Base-by-base conservation (phyloP, 2,329 filamentous ascomycete species). In the Alternaria dauci region DNA sequence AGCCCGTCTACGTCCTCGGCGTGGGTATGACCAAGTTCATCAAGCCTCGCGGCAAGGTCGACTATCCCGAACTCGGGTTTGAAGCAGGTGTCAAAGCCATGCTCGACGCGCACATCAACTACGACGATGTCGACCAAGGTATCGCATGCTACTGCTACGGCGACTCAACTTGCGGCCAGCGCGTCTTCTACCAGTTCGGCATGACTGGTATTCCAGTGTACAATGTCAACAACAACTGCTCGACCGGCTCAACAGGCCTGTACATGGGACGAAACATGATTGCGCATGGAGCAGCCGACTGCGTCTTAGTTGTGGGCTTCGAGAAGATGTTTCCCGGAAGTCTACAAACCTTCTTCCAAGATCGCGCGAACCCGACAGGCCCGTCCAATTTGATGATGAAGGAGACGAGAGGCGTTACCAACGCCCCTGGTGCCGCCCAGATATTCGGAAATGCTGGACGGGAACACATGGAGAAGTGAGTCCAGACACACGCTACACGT, bases 1-100 rank as follows among this genome's bases (percentile, higher is more conserved):
- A 83, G 65, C 85, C 85, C 70, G 85, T 85, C 84, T 98, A 98
- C 85, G 92, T 98, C 76, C 88, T 98, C 62, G 94, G 94, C 83
- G 95, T 98, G 71, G 94, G 94, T 83, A 95, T 98, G 92, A 98
- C 94, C 82, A 96, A 96, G 82, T 98, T 98, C 87, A 94, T 97
- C 87, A 97, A 97, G 84, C 94, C 94, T 42, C 88, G 94, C 58
- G 92, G 93, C 77, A 94, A 94, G 78, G 91, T 96, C 67, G 93
- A 97, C 82, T 97, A 97, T 82, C 93, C 93, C 8, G 94, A 97
- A 77, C 88, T 97, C 25, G 94, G 94, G 58, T 97, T 94, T 79
- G 94, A 97, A 80, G 93, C 93, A 11, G 93, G 93, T 69, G 85
- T 95, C 77, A 96, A 96, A 80, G 93, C 93, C 50, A 88, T 96